phyloP scores from a whole-genome alignment of 2,329 filamentous ascomycete species.

The Claviceps maximensis region DNA sequence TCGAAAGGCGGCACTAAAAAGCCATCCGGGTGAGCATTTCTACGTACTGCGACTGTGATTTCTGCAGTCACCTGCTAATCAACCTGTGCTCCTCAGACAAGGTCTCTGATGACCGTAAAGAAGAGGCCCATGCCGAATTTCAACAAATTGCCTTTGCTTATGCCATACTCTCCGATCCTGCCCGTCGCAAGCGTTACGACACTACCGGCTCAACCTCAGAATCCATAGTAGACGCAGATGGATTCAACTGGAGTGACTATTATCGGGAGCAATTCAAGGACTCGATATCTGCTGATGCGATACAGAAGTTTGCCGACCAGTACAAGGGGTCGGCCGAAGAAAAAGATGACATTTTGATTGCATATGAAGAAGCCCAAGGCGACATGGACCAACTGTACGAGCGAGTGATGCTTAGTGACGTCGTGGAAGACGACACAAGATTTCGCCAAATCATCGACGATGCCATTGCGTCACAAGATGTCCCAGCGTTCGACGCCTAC shows the following conservation, averaged over 20 bases:
- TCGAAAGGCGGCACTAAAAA: conserved; percentile 74
- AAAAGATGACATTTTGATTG: conserved; percentile 58
- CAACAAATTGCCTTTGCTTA: conserved; percentile 90
- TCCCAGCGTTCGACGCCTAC: conserved; percentile 55
- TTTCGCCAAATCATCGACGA: conserved; percentile 71
- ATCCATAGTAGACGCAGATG: conserved; percentile 60
- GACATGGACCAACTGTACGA: conserved; percentile 68
- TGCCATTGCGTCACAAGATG: conserved; percentile 59
- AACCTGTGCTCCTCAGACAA: conserved; percentile 51
- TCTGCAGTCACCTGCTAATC: not conserved
- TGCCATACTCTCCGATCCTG: conserved; percentile 74
- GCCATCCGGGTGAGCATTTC: conserved; percentile 58
- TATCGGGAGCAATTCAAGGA: conserved; percentile 75
- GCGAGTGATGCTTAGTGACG: conserved; percentile 73
- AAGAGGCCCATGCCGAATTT: conserved; percentile 65
- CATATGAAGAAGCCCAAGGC: conserved; percentile 62
- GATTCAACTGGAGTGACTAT: conserved; percentile 84
- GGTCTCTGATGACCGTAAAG: conserved; percentile 52
- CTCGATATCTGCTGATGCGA: conserved; percentile 58
- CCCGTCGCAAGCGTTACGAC: conserved; percentile 76
- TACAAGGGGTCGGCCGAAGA: conserved; percentile 88
- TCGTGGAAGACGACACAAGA: conserved; percentile 70
- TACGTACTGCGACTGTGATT: not conserved
- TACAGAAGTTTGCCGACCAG: conserved; percentile 59
- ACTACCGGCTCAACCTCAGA: conserved; percentile 80